phyloP scores from a whole-genome alignment of 306 rosid genomes.

The Cucumis melo region DNA sequence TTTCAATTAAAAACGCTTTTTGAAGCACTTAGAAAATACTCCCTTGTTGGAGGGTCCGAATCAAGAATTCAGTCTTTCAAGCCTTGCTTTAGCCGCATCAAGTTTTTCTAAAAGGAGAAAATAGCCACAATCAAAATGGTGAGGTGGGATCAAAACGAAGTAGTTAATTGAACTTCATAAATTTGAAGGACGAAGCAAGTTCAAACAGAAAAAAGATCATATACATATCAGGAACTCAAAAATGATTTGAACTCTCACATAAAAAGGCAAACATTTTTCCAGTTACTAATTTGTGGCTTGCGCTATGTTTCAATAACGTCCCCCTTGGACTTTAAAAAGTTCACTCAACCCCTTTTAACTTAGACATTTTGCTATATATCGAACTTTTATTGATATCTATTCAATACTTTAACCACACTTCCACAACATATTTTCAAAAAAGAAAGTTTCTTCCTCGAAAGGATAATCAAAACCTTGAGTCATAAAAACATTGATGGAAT shows the following conservation, averaged over 20 bases:
- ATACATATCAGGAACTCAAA: neutral
- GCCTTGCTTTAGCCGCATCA: slow-evolving; percentile 42
- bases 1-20: neutral
- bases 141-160: neutral
- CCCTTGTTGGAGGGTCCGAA: too few species aligned
- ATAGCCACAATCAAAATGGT: neutral
- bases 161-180: neutral
- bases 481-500: neutral
- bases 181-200: neutral
- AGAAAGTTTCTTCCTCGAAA: neutral
- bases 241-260: neutral
- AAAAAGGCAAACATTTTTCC: neutral
- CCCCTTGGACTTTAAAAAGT: too few species aligned
- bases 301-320: too few species aligned
- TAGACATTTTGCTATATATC: too few species aligned
- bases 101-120: slow-evolving; percentile 30
- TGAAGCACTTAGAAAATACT: too few species aligned
- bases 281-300: neutral
- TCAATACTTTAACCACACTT: neutral
- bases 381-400: neutral
- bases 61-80: slow-evolving; percentile 28
- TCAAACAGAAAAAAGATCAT: neutral
- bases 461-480: neutral
- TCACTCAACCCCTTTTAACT: too few species aligned
- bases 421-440: neutral